Evolutionary conservation across 2,329 filamentous ascomycete genomes (phyloP).

Genomic region (Alternaria atra): DNA sequence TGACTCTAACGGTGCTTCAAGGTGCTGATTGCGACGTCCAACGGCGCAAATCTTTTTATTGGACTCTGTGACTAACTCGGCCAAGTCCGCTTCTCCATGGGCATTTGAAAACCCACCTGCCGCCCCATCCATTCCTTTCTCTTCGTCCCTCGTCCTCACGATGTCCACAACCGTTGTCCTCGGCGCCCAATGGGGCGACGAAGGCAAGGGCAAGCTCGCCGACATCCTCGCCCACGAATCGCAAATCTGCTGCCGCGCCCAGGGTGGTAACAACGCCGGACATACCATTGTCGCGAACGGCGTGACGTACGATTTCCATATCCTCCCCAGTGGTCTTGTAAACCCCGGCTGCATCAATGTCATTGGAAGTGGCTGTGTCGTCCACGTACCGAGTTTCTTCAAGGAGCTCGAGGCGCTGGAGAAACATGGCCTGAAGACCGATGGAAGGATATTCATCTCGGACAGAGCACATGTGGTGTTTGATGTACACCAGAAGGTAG

Average conservation of each 20-base stretch:
- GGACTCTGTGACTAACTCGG: constrained; percentile 26
- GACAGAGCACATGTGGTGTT: constrained; percentile 72
- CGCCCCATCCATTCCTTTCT: constrained; percentile 23
- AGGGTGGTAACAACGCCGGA: constrained; percentile 68
- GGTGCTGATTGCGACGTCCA: constrained; percentile 6
- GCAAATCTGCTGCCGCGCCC: constrained; percentile 66
- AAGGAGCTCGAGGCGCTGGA: constrained; percentile 69
- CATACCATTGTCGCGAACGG: constrained; percentile 56
- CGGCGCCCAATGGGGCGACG: constrained; percentile 69
- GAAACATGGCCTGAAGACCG: constrained; percentile 67
- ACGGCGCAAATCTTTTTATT: constrained; percentile 38
- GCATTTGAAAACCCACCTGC: constrained; percentile 30
- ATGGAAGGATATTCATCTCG: constrained; percentile 69
- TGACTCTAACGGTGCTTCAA: not conserved
- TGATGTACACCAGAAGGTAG: constrained; percentile 71
- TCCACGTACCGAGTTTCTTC: constrained; percentile 74
- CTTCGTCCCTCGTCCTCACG: constrained; percentile 20
- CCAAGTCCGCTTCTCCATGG: constrained; percentile 25
- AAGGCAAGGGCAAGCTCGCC: constrained; percentile 68
- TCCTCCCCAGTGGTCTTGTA: constrained; percentile 70
- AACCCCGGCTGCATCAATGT: constrained; percentile 76
- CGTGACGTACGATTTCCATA: constrained; percentile 56
- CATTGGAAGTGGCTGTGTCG: constrained; percentile 72
- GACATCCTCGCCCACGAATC: constrained; percentile 64
- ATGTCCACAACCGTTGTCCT: constrained; percentile 66